Conservation (phyloP, 176 grass and related monocot genomes). For the Oryza coarctata region DNA sequence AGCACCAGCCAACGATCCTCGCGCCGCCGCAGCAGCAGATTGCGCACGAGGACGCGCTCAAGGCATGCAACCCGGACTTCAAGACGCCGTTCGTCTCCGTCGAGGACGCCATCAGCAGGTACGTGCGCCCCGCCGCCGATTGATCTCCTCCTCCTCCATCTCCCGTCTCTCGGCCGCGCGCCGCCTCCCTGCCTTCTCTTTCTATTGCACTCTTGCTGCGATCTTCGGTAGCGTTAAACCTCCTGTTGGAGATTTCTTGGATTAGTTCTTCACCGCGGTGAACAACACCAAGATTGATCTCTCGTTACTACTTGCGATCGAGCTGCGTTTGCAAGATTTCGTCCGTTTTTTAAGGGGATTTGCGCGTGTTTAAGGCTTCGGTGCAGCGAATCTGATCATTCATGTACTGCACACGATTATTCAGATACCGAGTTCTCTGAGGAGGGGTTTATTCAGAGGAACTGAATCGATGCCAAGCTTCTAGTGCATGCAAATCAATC, state of each 20-base stretch:
- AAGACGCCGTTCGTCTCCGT: constrained; percentile 60
- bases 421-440: neutral
- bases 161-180: neutral
- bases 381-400: too few species aligned
- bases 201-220: too few species aligned
- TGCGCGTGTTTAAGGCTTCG: too few species aligned
- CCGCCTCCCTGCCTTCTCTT: neutral
- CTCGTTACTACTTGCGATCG: too few species aligned
- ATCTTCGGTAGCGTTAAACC: too few species aligned
- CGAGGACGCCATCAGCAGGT: constrained; percentile 67
- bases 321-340: too few species aligned
- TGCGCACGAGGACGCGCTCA: constrained; percentile 60
- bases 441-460: neutral
- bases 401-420: neutral
- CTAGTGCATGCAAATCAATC: neutral
- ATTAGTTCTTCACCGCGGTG: too few species aligned
- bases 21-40: constrained; percentile 30
- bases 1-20: neutral
- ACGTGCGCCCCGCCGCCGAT: too few species aligned
- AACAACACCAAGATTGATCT: too few species aligned
- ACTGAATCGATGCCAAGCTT: neutral
- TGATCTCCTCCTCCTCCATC: neutral
- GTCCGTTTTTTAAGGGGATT: too few species aligned
- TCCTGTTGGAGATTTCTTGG: too few species aligned
- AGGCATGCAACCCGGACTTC: constrained; percentile 59